A percentile compares a stretch with the other conserved stretches of the same genome.
Evolutionary conservation across 2,329 filamentous ascomycete species (phyloP).

Genomic region (Talaromyces albobiverticillius): DNA sequence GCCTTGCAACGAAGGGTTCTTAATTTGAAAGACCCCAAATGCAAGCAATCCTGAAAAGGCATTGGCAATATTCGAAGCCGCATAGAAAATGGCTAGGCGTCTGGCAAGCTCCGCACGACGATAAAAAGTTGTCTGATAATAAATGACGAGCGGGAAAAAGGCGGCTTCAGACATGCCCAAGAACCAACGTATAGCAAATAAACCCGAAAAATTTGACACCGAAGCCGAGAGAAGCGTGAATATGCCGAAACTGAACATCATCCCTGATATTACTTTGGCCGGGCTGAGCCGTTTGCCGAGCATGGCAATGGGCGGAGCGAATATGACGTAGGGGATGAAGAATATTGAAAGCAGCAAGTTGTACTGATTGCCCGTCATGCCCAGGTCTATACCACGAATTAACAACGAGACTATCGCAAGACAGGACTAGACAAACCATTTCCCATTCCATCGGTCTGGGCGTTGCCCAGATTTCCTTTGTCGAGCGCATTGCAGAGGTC

Average conservation of each 20-base stretch:
- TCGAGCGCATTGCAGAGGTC: constrained; percentile 56
- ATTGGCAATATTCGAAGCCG: constrained; percentile 69
- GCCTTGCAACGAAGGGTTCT: constrained; percentile 44
- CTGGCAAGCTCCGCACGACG: constrained; percentile 68
- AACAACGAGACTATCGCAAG: neutral
- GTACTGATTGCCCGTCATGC: constrained; percentile 63
- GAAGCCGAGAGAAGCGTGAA: constrained; percentile 61
- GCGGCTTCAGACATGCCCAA: constrained; percentile 66
- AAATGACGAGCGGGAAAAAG: constrained; percentile 69
- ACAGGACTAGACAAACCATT: constrained; percentile 24
- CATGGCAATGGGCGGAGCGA: constrained; percentile 64
- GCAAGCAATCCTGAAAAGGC: constrained; percentile 62
- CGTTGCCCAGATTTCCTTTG: constrained; percentile 54
- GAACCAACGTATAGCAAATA: constrained; percentile 68
- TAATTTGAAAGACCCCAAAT: constrained; percentile 61
- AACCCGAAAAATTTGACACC: constrained; percentile 59
- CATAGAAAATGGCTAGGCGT: constrained; percentile 71
- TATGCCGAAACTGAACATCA: constrained; percentile 67
- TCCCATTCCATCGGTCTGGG: constrained; percentile 53
- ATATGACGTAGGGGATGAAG: constrained; percentile 71
- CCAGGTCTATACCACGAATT: constrained; percentile 39
- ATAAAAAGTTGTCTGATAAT: constrained; percentile 66
- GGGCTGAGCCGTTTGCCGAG: constrained; percentile 67
- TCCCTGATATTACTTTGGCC: constrained; percentile 59
- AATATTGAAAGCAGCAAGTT: constrained; percentile 70